Evolutionary conservation across 2,329 filamentous ascomycete species (phyloP), one percentile per base, ranked within the genome.

Genomic region (Fusarium verticillioides): DNA sequence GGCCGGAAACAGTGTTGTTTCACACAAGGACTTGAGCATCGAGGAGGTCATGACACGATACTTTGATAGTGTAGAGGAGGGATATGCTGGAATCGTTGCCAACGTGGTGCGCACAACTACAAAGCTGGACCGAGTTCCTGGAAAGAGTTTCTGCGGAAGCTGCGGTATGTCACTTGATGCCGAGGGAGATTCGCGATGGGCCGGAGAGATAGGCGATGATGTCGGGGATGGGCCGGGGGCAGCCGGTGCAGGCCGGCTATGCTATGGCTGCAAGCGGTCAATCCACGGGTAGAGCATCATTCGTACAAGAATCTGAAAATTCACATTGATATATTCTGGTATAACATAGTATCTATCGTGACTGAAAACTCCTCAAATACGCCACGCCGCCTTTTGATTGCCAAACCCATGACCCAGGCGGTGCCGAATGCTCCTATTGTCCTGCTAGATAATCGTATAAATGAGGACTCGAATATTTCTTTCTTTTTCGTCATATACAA

Each of bases 51-150:
- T 98, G 92, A 85, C 87, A 65, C 91, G 94, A 64, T 99, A 98
- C 81, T 97, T 99, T 78, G 89, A 90, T 74, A 44, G 94, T 43
- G 81, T 97, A 21, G 95, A 97, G 80, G 89, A 90, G 73, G 93
- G 92, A 66, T 98, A 97, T 78, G 94, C 95, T 7, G 94, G 93
- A 62, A 94, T 98, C 63, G 95, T 99, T 74, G 93, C 95, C 37
- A 99, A 99, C 80, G 96, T 99, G 15, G 96, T 98, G 9, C 90
- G 94, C 70, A 99, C 96, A 39, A 92, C 93, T n/a, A 92, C 91
- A 58, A 97, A 97, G 82, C 86, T 98, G 44, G 85, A 91, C 50
- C 83, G 89, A 32, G 80, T 84, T 1, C 75, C 84, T 3, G 81
- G 80, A 12, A 79, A 76, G n/a, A 77, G 63, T 9, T 78, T 78